Base-by-base conservation (phyloP, 768 basidiomycete species). In the Boletus bicolor region DNA sequence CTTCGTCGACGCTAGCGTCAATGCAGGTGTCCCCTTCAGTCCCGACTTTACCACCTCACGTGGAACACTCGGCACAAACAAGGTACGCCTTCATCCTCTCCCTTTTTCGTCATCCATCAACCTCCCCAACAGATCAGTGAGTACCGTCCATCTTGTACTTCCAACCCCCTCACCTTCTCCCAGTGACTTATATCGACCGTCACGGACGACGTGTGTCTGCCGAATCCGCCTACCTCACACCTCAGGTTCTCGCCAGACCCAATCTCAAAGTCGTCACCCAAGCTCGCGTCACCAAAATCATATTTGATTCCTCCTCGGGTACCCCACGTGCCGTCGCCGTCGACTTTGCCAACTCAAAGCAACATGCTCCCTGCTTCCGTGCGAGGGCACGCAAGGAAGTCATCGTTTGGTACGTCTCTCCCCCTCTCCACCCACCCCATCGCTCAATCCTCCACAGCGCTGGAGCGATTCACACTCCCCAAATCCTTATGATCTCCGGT, bases 401-500 rank as follows among this genome's bases (percentile, higher is more conserved):
- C 53, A 74, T 88, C 4, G 51, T 88, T 11, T 79, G 81, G 86
- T 86, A 66, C 59, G 82, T 53, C 44, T 5, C 41, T 51, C 10
- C 0, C 0, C 14, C 11, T 12, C 2, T 30, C 11, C 17, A 34
- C 24, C 4, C 14, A 2, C 19, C 11, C 14, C 15, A 14, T 43
- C 9, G 12, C 19, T 51, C 41, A 61, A 42, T 19, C 0, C 19
- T 35, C 11, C 45, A 41, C 34, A 87, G 85, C 12, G 84, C 79
- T 32, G 85, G 85, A 0, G 78, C 85, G 3, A 67, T 88, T 7
- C 84, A 88, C 59, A 79, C 84, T 7, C 86, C 86, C 4, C 71
- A 87, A 74, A 79, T 89, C 49, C 76, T 89, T 14, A 78, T 87
- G 77, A 76, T 89, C 17, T 89, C 87, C 17, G 92, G 92, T 11